Percentiles rank a stretch among this genome's conserved stretches.
Conservation (phyloP, 1,139 yeast genomes). For the Diutina siamensis region DNA sequence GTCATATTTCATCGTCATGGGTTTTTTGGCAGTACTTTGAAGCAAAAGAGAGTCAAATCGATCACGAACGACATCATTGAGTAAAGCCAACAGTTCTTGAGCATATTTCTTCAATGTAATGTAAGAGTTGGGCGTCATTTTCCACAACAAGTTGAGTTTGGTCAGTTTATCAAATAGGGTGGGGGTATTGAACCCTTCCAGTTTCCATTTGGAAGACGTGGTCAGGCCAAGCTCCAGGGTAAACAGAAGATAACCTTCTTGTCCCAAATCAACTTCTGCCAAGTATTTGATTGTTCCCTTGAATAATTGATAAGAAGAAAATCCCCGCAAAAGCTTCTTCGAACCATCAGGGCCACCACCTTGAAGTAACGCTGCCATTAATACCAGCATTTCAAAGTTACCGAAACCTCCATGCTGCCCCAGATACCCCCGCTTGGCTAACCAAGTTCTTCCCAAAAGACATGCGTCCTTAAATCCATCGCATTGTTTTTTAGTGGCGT, state of each 20-base stretch:
- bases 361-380: conserved; percentile 69
- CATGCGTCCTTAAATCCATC: conserved; percentile 87
- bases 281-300: conserved; percentile 76
- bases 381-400: conserved; percentile 73
- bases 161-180: conserved; percentile 67
- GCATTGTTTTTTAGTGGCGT: conserved; percentile 63
- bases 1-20: conserved; percentile 54
- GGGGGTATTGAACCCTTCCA: conserved; percentile 57
- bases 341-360: conserved; percentile 79
- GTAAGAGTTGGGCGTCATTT: conserved; percentile 65
- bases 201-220: conserved; percentile 32
- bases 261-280: conserved; percentile 61
- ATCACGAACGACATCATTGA: conserved; percentile 74
- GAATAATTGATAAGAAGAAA: conserved; percentile 85
- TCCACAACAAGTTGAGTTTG: conserved; percentile 70
- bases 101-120: conserved; percentile 54
- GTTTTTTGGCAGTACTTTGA: conserved; percentile 36
- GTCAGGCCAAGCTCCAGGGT: conserved; percentile 39
- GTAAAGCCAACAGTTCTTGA: conserved; percentile 48
- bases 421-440: conserved; percentile 71
- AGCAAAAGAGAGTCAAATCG: conserved; percentile 80
- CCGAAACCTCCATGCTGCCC: conserved; percentile 81
- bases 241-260: conserved; percentile 53
- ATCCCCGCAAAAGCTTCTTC: conserved; percentile 71
- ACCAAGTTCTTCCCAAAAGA: conserved; percentile 79